These are phyloP conservation scores for Acacia pycnantha DNA, from an alignment of 331 rosid species.

Conservation along the genomic window DNA sequence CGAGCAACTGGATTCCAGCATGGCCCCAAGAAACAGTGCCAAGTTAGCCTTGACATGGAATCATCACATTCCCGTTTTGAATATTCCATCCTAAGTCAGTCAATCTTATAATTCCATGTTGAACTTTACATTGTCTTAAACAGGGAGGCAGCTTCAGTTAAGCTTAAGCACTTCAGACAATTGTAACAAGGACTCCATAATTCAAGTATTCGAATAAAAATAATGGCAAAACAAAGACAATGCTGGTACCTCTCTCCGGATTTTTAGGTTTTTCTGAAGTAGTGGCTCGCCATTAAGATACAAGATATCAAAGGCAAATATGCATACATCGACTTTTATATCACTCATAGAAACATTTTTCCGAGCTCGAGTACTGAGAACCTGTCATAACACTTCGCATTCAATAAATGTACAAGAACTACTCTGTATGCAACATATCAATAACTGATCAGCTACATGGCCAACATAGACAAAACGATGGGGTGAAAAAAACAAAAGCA, in stretches of 20 bases:
- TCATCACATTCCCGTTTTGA: conserved; percentile 9
- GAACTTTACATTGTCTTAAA: conserved; percentile 1
- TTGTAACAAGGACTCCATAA: background rate
- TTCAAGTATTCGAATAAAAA: conserved; percentile 17
- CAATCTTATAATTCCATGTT: background rate
- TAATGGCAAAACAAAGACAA: conserved; percentile 22
- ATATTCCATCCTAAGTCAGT: too few species aligned
- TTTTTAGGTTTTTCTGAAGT: conserved; percentile 69
- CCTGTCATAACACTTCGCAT: conserved; percentile 48
- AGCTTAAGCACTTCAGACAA: background rate
- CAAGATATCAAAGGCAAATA: conserved; percentile 85
- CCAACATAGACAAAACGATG: conserved; percentile 2
- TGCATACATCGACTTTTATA: conserved; percentile 78
- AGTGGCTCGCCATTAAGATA: conserved; percentile 79
- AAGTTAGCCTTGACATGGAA: background rate
- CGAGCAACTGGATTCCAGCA: conserved; percentile 9
- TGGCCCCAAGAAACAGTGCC: conserved; percentile 5
- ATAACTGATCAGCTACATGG: conserved; percentile 13
- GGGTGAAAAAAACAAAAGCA: background rate
- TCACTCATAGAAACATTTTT: conserved; percentile 71
- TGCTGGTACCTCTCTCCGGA: conserved; percentile 76
- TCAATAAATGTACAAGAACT: conserved; percentile 16
- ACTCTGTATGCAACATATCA: conserved; percentile 1
- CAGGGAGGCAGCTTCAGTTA: background rate
- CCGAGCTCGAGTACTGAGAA: conserved; percentile 84